These are phyloP conservation scores for Viola pubescens DNA, from an alignment of 441 rosid genomes.

Conservation along the genomic window DNA sequence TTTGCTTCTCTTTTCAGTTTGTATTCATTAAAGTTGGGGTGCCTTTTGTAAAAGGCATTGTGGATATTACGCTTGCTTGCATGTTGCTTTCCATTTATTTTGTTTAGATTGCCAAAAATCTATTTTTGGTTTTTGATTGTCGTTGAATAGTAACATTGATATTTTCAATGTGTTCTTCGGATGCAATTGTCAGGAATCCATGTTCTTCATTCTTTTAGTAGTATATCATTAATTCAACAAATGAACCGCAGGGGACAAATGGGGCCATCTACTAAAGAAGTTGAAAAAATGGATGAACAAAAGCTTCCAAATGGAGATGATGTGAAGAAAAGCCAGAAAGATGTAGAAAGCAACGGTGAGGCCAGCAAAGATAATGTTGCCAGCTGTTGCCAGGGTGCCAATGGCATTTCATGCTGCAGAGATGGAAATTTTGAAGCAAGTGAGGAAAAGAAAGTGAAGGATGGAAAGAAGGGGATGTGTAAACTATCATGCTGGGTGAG, in stretches of 20 bases:
- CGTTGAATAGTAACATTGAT: not conserved
- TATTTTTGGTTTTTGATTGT: not conserved
- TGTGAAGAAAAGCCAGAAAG: constrained; percentile 26
- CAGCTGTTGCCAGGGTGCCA: constrained; percentile 76
- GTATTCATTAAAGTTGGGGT: too few relatives aligned
- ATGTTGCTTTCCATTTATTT: too few relatives aligned
- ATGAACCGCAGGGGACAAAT: constrained; percentile 63
- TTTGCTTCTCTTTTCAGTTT: too few relatives aligned
- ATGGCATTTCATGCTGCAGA: constrained; percentile 67
- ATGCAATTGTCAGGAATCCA: not conserved
- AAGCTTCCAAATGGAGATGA: constrained; percentile 46
- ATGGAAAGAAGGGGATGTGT: constrained; percentile 21
- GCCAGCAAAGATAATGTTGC: constrained; percentile 26
- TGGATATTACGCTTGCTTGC: too few relatives aligned
- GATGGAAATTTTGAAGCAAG: constrained; percentile 31
- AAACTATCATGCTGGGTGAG: constrained; percentile 33
- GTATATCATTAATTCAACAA: not conserved
- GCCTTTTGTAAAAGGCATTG: too few relatives aligned
- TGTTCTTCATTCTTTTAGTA: not conserved
- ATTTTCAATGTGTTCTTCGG: not conserved
- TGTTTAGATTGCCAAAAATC: not conserved
- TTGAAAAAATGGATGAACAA: constrained; percentile 26
- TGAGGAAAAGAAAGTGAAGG: constrained; percentile 28
- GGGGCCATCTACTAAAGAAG: constrained; percentile 38
- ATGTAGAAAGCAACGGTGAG: constrained; percentile 25